phyloP scores from a whole-genome alignment of 2,329 filamentous ascomycete genomes.

The Keithomyces neogunnii region DNA sequence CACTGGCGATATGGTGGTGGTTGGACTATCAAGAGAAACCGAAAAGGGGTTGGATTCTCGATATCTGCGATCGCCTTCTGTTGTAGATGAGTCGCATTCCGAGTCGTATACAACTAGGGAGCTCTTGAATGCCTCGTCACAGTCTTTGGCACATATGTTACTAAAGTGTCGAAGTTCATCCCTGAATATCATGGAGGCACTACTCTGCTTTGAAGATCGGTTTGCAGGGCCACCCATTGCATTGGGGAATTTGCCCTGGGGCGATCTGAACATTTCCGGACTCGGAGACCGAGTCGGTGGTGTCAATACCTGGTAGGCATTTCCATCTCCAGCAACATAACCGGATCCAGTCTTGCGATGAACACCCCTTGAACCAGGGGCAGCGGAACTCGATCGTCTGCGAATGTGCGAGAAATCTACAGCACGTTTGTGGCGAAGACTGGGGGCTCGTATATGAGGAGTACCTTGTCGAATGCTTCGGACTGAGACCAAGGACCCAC shows the following conservation, averaged over 20 bases:
- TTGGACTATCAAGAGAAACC: conserved; percentile 28
- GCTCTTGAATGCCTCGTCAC: conserved; percentile 85
- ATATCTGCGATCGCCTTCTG: conserved; percentile 21
- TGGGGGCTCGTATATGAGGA: conserved; percentile 31
- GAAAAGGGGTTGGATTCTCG: conserved; percentile 34
- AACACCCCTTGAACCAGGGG: conserved; percentile 8
- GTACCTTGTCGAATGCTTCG: conserved; percentile 36
- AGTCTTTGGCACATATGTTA: conserved; percentile 77
- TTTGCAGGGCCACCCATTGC: conserved; percentile 13
- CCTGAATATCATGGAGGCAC: conserved; percentile 35
- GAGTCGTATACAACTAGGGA: conserved; percentile 36
- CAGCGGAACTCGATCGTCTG: conserved; percentile 26
- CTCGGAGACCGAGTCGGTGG: conserved; percentile 15
- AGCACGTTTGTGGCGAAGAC: conserved; percentile 40
- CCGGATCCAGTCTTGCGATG: conserved; percentile 11
- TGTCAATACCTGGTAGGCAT: conserved; percentile 13
- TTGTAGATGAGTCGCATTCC: conserved; percentile 21
- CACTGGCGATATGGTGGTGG: conserved; percentile 16
- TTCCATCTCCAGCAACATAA: conserved; percentile 10
- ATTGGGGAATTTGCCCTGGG: conserved; percentile 17
- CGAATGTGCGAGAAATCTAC: conserved; percentile 46
- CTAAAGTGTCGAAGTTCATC: conserved; percentile 81
- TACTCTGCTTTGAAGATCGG: conserved; percentile 10
- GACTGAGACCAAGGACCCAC: conserved; percentile 41
- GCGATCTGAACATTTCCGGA: conserved; percentile 18